A percentile compares a stretch with the other conserved stretches of the same genome.
Conservation (phyloP, 2,329 filamentous ascomycete genomes). For the Colletotrichum sp. region DNA sequence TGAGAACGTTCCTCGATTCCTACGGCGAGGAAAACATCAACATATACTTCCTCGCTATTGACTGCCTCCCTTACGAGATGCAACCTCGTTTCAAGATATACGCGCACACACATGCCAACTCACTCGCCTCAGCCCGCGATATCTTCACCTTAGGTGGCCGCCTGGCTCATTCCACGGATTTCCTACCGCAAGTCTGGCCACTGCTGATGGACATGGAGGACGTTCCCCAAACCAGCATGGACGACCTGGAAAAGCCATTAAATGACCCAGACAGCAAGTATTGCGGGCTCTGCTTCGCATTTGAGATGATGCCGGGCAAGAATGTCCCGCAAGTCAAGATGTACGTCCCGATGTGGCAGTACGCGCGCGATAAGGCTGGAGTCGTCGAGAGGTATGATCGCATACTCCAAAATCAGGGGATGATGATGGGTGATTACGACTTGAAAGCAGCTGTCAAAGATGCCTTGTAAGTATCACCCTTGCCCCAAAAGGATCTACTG, state of each 20-base stretch:
- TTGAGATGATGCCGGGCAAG: neutral
- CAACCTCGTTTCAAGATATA: neutral
- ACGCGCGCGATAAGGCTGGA: neutral
- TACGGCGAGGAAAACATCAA: neutral
- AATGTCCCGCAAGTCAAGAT: neutral
- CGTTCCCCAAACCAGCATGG: neutral
- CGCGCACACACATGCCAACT: neutral
- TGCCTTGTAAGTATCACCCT: constrained; percentile 3
- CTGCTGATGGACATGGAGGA: neutral
- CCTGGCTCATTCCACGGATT: neutral
- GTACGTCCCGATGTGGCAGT: neutral
- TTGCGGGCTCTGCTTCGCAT: neutral
- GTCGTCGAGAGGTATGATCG: neutral
- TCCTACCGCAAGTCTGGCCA: neutral
- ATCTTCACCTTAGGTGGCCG: neutral
- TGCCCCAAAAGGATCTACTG: neutral
- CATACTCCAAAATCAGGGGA: neutral
- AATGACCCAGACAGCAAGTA: neutral
- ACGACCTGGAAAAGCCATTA: neutral
- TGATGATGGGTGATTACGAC: neutral
- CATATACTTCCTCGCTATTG: neutral
- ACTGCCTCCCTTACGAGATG: neutral
- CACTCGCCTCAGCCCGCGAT: neutral
- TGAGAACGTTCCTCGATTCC: neutral
- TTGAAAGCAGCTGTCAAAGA: neutral